Conservation (phyloP, 2,329 filamentous ascomycete genomes). For the Monascus ruber region DNA sequence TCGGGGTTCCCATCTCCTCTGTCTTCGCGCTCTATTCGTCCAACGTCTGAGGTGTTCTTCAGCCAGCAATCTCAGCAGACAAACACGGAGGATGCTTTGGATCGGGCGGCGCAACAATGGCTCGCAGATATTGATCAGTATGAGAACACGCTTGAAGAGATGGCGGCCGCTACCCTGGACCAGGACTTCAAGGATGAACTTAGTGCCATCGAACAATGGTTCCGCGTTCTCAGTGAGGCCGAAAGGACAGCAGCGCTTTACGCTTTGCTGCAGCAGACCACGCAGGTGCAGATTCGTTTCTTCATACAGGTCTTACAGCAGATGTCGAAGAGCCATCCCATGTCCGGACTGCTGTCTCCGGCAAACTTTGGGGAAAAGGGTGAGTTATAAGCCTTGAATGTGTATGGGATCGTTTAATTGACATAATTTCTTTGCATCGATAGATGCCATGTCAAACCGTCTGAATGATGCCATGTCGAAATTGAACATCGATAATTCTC, state of each 20-base stretch:
- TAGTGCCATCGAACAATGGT: slow-evolving; percentile 99
- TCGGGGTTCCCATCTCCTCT: slow-evolving; percentile 63
- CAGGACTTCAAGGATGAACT: slow-evolving; percentile 99
- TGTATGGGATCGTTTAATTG: no score
- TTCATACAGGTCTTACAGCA: slow-evolving; percentile 98
- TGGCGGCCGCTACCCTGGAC: slow-evolving; percentile 96
- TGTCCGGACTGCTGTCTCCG: slow-evolving; percentile 89
- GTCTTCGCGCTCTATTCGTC: slow-evolving; percentile 69
- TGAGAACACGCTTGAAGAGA: slow-evolving; percentile 96
- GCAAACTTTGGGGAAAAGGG: slow-evolving; percentile 91
- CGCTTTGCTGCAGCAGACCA: slow-evolving; percentile 92
- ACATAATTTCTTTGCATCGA: not conserved
- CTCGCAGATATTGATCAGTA: slow-evolving; percentile 98
- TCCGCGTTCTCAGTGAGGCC: slow-evolving; percentile 90
- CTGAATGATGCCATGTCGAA: slow-evolving; percentile 96
- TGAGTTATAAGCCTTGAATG: slow-evolving; percentile 28
- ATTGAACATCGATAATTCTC: slow-evolving; percentile 72
- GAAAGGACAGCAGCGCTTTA: slow-evolving; percentile 93
- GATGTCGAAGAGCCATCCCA: slow-evolving; percentile 96
- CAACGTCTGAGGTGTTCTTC: slow-evolving; percentile 86
- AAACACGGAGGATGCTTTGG: slow-evolving; percentile 70
- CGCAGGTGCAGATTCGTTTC: slow-evolving; percentile 96
- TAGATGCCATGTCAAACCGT: slow-evolving; percentile 94
- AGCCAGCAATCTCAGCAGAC: slow-evolving; percentile 59
- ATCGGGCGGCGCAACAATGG: slow-evolving; percentile 95